A percentile compares a stretch with the other conserved stretches of the same genome.
Evolutionary conservation across 306 rosid genomes (phyloP).

Genomic region (Prunus armeniaca): DNA sequence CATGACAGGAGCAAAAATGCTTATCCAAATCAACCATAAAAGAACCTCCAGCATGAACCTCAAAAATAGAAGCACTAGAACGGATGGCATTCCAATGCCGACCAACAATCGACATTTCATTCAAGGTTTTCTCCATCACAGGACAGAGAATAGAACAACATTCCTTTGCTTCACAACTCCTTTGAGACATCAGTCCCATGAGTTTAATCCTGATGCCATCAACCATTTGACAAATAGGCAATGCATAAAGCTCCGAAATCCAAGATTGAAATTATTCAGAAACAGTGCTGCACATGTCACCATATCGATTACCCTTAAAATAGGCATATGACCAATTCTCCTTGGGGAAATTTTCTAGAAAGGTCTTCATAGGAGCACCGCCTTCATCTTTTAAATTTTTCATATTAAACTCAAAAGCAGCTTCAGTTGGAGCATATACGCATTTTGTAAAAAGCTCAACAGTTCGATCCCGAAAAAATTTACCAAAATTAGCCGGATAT

Average conservation of each 20-base stretch:
- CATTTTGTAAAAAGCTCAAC: not conserved
- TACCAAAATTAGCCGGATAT: not conserved
- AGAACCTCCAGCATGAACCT: not conserved
- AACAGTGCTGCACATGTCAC: not conserved
- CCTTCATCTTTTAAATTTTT: not conserved
- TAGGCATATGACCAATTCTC: not conserved
- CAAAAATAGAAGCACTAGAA: not conserved
- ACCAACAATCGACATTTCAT: not conserved
- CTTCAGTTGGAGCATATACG: not conserved
- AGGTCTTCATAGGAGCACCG: not conserved
- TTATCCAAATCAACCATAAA: not conserved
- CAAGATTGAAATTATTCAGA: not conserved
- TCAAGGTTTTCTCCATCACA: not conserved
- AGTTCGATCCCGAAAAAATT: not conserved
- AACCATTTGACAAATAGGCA: slow-evolving; percentile 2
- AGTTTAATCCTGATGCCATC: slow-evolving; percentile 1
- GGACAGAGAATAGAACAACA: not conserved
- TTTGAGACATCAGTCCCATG: not conserved
- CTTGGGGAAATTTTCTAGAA: not conserved
- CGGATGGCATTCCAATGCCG: not conserved
- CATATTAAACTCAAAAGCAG: slow-evolving; percentile 6
- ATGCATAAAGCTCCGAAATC: not conserved
- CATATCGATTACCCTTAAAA: not conserved
- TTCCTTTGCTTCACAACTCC: not conserved
- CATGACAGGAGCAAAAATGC: not conserved